Conservation (phyloP, 441 rosid genomes). For the Pelargonium myrrhifolium region DNA sequence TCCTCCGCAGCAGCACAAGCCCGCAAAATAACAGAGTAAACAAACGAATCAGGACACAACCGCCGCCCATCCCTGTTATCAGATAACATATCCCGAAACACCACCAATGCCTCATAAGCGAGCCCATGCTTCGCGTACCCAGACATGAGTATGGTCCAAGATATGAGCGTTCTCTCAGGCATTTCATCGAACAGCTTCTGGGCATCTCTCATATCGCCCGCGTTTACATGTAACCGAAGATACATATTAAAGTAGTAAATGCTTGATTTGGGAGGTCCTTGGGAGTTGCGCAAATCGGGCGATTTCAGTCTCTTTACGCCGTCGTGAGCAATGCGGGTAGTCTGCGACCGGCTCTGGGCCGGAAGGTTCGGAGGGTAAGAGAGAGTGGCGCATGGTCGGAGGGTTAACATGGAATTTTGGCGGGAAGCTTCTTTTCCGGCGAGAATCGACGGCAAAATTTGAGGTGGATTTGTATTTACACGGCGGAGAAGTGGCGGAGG, state of each 20-base stretch:
- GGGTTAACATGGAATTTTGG: conserved; percentile 15
- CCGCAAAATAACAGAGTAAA: conserved; percentile 22
- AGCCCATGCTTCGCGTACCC: conserved; percentile 26
- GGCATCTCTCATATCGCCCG: conserved; percentile 23
- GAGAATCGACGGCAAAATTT: background rate
- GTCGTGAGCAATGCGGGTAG: background rate
- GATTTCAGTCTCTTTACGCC: conserved; percentile 8
- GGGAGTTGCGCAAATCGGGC: background rate
- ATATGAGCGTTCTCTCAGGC: conserved; percentile 28
- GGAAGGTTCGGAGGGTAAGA: conserved; percentile 10
- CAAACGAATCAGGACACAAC: conserved; percentile 22
- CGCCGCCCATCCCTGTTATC: background rate
- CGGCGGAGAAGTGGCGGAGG: conserved; percentile 3
- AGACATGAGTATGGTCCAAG: conserved; percentile 33
- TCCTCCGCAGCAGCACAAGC: conserved; percentile 19
- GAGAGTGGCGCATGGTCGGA: conserved; percentile 16
- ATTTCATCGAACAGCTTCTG: conserved; percentile 17
- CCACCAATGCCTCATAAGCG: conserved; percentile 17
- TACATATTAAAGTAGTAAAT: conserved; percentile 17
- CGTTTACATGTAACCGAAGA: conserved; percentile 18
- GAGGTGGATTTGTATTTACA: background rate
- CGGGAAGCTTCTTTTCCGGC: conserved; percentile 5
- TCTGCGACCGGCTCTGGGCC: conserved; percentile 4
- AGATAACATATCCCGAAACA: conserved; percentile 21
- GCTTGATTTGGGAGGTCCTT: background rate